Evolutionary conservation across 106 monocot species (phyloP).

Genomic region (Amphibolis antarctica): DNA sequence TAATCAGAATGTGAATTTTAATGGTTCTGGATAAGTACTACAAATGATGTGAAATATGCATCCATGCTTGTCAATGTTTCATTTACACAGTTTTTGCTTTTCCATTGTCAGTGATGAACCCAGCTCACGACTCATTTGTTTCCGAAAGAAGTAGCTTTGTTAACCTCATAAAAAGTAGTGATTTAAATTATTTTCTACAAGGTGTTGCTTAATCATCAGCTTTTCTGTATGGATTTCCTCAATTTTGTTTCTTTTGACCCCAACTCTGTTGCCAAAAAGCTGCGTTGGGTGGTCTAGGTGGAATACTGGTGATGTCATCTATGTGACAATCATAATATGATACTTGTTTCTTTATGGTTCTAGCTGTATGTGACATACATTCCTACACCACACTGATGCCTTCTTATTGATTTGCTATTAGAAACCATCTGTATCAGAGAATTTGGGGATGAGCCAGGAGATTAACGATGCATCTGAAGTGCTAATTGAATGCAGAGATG

Average conservation of each 20-base stretch:
- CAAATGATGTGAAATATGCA: too few relatives aligned
- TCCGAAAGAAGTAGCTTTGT: background rate
- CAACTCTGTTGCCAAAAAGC: too few relatives aligned
- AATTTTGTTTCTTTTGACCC: too few relatives aligned
- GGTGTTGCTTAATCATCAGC: too few relatives aligned
- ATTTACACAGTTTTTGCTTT: background rate
- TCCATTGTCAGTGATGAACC: background rate
- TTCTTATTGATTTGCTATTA: conserved; percentile 12
- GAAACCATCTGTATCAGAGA: conserved; percentile 28
- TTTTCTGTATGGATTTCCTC: too few relatives aligned
- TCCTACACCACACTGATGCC: background rate
- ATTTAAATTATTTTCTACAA: background rate
- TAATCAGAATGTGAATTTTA: too few relatives aligned
- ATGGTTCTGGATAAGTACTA: too few relatives aligned
- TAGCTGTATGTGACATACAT: background rate
- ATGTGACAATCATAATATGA: background rate
- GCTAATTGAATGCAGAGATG: conserved; percentile 85
- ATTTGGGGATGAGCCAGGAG: conserved; percentile 13
- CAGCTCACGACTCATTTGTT: background rate
- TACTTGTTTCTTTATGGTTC: background rate
- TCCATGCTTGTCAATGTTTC: too few relatives aligned
- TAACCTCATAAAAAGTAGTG: background rate
- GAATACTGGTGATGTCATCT: too few relatives aligned
- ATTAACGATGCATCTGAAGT: conserved; percentile 28
- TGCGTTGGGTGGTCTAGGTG: too few relatives aligned